Conservation (phyloP, 768 basidiomycete genomes). For the Chalciporus chontae region DNA sequence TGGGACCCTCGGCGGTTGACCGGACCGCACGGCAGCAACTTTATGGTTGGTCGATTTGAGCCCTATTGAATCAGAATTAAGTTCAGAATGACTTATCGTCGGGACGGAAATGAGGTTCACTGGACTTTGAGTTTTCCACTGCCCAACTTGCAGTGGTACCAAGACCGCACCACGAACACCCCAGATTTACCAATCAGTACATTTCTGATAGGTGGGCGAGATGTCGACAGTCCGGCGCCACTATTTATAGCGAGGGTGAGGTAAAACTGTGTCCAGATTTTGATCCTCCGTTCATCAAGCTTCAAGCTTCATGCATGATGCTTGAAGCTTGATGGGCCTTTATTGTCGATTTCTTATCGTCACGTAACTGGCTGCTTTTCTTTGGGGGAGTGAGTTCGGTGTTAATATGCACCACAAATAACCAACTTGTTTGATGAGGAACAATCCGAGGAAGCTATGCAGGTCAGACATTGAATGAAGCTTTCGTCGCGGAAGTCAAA, state of each 20-base stretch:
- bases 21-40: not conserved
- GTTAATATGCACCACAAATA: too few relatives aligned
- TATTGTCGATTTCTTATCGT: too few relatives aligned
- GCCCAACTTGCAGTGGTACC: not conserved
- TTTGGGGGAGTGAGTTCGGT: too few relatives aligned
- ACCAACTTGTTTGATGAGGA: too few relatives aligned
- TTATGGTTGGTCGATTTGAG: not conserved
- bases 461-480: too few relatives aligned
- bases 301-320: too few relatives aligned
- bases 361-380: too few relatives aligned
- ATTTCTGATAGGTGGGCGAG: not conserved
- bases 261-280: not conserved
- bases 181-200: not conserved
- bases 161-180: too few relatives aligned
- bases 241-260: not conserved
- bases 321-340: too few relatives aligned
- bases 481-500: too few relatives aligned
- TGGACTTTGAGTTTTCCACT: not conserved
- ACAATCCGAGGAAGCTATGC: too few relatives aligned
- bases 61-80: not conserved
- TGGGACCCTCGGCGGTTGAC: not conserved
- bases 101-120: not conserved
- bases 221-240: not conserved
- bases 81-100: not conserved
- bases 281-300: too few relatives aligned